Percentiles rank a stretch among this genome's conserved stretches.
phyloP scores from a whole-genome alignment of 176 grass and related monocot genomes.

The Aegilops speltoides region DNA sequence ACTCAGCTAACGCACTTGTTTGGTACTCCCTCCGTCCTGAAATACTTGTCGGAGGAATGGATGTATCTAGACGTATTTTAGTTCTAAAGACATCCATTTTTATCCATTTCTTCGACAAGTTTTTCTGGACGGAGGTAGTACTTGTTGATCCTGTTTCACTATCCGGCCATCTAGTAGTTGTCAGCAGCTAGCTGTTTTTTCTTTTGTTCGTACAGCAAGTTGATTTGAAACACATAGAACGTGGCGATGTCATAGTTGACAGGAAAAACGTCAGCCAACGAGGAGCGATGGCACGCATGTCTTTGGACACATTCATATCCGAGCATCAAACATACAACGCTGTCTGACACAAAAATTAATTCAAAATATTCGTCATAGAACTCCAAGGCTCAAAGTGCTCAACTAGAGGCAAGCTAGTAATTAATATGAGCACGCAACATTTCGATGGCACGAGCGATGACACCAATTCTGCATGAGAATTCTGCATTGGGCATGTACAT shows the following conservation, averaged over 20 bases:
- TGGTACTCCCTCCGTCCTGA: no score
- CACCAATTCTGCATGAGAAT: conserved; percentile 8
- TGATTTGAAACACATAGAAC: no score
- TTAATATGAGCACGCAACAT: background rate
- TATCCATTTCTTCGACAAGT: no score
- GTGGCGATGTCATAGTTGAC: background rate
- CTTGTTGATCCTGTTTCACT: background rate
- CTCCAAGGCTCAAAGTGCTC: conserved; percentile 6
- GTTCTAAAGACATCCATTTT: no score
- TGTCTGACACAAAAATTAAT: background rate
- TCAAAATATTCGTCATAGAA: background rate
- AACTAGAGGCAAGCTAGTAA: background rate
- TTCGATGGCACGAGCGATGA: background rate
- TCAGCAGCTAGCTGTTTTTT: background rate
- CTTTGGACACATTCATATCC: background rate
- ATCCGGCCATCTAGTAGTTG: background rate
- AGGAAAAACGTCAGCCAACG: background rate
- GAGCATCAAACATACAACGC: background rate
- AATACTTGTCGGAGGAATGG: no score
- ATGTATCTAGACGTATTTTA: no score
- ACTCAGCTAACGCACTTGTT: no score
- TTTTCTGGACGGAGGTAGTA: background rate
- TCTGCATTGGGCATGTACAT: conserved; percentile 24
- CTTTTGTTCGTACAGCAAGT: no score
- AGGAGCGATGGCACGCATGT: background rate